Evolutionary conservation across 139 green algal species (phyloP).

Genomic region (Closterium sp.): DNA sequence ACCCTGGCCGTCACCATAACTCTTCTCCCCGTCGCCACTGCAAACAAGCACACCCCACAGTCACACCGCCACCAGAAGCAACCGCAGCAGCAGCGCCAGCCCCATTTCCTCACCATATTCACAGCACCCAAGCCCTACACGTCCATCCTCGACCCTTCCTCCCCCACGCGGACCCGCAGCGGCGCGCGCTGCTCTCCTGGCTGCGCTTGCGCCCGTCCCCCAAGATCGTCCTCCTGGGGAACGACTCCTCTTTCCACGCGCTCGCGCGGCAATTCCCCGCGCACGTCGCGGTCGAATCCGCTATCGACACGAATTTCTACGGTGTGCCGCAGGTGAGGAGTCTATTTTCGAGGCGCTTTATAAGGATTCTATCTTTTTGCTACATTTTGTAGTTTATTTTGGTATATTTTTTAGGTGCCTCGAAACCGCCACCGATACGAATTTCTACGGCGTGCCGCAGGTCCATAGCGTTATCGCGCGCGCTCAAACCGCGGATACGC

Average conservation of each 20-base stretch:
- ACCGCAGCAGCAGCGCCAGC: background rate
- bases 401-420: too few relatives aligned
- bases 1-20: background rate
- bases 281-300: background rate
- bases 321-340: conserved; percentile 7
- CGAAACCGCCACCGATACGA: background rate
- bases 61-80: background rate
- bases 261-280: background rate
- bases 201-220: background rate
- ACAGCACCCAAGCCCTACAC: conserved; percentile 6
- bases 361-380: too few relatives aligned
- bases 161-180: background rate
- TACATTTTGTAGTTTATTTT: too few relatives aligned
- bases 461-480: conserved; percentile 33
- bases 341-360: background rate
- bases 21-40: background rate
- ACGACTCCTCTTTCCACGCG: conserved; percentile 3
- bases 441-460: conserved; percentile 31
- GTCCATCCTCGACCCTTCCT: background rate
- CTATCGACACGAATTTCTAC: conserved; percentile 2
- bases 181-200: conserved; percentile 17
- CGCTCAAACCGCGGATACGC: conserved; percentile 27
- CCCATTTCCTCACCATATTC: conserved; percentile 5
- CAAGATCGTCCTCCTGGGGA: conserved; percentile 7
- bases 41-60: background rate